Conservation (phyloP, 1,139 yeast genomes). For the Pneumocystis oryctolagi region DNA sequence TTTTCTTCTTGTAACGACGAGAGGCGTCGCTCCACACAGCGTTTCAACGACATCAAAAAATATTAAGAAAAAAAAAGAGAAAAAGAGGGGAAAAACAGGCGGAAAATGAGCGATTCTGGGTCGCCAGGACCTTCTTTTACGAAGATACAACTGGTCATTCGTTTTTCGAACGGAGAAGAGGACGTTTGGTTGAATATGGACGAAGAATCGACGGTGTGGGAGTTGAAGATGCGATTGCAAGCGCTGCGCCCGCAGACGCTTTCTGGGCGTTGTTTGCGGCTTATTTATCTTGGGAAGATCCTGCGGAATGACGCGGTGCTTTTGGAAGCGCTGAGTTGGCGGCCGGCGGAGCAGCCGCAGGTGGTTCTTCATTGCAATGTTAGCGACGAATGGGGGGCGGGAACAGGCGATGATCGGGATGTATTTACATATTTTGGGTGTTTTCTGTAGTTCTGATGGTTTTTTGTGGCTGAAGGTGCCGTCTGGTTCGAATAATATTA, state of each 20-base stretch:
- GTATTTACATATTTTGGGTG: background rate
- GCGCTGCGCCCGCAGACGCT: background rate
- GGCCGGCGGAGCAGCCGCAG: background rate
- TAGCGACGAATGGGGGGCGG: background rate
- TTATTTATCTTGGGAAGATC: constrained; percentile 12
- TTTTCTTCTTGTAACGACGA: too few species aligned
- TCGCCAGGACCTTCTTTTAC: background rate
- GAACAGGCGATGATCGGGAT: background rate
- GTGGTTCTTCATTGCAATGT: background rate
- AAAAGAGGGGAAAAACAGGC: background rate
- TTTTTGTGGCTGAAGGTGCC: background rate
- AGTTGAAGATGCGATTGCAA: background rate
- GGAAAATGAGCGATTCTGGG: background rate
- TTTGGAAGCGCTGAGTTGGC: background rate
- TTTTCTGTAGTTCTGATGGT: background rate
- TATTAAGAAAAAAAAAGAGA: background rate
- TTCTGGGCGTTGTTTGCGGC: constrained; percentile 1
- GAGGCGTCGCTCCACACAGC: too few species aligned
- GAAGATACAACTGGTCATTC: background rate
- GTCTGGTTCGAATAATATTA: background rate
- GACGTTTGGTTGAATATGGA: background rate
- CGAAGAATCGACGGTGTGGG: background rate
- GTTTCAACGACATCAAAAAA: too few species aligned
- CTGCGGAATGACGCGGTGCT: constrained; percentile 10
- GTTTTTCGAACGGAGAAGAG: background rate